Conservation (phyloP, 305 asterid genomes). For the Fraxinus dipetala region DNA sequence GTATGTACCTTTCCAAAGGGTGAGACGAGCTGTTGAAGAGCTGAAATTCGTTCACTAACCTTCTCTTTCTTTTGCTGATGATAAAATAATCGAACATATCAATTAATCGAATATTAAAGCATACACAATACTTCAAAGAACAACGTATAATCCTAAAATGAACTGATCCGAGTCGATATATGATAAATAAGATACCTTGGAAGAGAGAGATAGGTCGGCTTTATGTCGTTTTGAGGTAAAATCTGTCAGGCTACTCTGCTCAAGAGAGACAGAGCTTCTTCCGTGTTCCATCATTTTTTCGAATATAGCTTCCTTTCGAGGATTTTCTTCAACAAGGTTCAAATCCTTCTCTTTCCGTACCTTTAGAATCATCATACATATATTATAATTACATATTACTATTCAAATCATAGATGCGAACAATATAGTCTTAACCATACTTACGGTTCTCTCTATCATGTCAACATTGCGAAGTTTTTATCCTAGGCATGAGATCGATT, state of each 20-base stretch:
- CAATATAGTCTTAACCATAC: background rate
- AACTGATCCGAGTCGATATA: background rate
- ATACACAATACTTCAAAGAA: background rate
- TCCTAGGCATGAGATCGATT: background rate
- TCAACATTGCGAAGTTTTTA: background rate
- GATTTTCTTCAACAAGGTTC: background rate
- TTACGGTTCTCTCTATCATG: no score
- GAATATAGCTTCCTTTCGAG: constrained; percentile 14
- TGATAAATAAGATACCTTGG: constrained; percentile 48
- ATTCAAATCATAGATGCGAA: background rate
- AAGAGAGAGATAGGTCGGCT: constrained; percentile 47
- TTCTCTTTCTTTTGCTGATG: constrained; percentile 77
- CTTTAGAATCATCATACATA: background rate
- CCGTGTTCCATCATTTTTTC: constrained; percentile 73
- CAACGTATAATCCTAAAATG: background rate
- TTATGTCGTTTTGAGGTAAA: constrained; percentile 63
- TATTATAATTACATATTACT: background rate
- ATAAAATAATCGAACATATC: background rate
- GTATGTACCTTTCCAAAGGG: constrained; percentile 80
- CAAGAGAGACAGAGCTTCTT: constrained; percentile 53
- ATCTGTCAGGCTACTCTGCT: constrained; percentile 46
- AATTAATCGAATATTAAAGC: background rate
- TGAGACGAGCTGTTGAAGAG: constrained; percentile 87
- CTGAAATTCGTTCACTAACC: constrained; percentile 68
- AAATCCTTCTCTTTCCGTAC: background rate